Base-by-base conservation (phyloP, 805 yeast genomes). In the Yarrowia alimentaria region DNA sequence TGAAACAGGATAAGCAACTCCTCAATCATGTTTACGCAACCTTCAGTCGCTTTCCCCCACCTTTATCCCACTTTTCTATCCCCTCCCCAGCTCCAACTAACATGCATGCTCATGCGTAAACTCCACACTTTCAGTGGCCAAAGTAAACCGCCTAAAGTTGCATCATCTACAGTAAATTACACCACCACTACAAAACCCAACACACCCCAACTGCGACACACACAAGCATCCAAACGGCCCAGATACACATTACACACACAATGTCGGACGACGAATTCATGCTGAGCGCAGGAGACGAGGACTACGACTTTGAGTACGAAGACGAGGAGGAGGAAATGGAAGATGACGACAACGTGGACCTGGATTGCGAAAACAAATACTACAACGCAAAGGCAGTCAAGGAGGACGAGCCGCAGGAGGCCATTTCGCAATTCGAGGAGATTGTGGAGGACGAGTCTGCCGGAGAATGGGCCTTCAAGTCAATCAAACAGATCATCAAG, bases 231-330 rank as follows among this genome's bases (percentile, higher is more conserved):
- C n/a, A n/a, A n/a, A n/a, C n/a, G n/a, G n/a, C n/a, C n/a, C n/a
- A n/a, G n/a, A n/a, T 19, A 11, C 16, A 7, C 4, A n/a, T 14
- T 32, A 14, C 12, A 12, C 19, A 24, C 26, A 40, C 10, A 8
- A 65, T 66, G 69, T 64, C 68, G 16, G 69, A 66, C 56, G 64
- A 64, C 31, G 70, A 67, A 52, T 67, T 64, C 35, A 66, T 67
- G 69, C 65, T 66, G 56, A 62, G 63, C 34, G 67, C 68, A 13
- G 70, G 67, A 38, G 68, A 64, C 51, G 70, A 65, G 52, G 67
- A 62, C 65, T 66, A 64, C 35, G 70, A 66, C 55, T 67, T 66
- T 42, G 68, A 66, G 14, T 64, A 65, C 40, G 71, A 69, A n/a
- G 67, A 59, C 24, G 70, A 64, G 31, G 70, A 64, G 11, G 68